Evolutionary conservation across 306 rosid species (phyloP).

Genomic region (Purshia tridentata): DNA sequence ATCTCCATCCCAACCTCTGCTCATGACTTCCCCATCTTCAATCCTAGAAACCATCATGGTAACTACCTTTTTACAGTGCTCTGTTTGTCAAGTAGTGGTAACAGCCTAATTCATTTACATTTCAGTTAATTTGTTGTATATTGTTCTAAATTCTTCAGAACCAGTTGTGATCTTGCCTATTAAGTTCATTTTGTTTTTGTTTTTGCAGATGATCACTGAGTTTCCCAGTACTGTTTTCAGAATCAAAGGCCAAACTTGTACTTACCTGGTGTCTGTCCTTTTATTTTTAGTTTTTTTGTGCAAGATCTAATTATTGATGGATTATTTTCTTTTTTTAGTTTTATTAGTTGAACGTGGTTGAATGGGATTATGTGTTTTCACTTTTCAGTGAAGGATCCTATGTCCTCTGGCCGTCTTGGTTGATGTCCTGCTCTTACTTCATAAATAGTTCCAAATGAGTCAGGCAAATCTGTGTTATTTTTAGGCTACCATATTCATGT

Average conservation of each 20-base stretch:
- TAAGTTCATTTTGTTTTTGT: conserved; percentile 21
- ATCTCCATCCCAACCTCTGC: conserved; percentile 78
- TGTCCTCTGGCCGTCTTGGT: conserved; percentile 26
- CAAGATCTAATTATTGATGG: conserved; percentile 16
- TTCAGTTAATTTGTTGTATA: background rate
- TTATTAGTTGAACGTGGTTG: conserved; percentile 19
- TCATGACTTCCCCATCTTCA: conserved; percentile 64
- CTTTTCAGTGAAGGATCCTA: conserved; percentile 58
- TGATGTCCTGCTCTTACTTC: conserved; percentile 23
- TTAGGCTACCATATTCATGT: conserved; percentile 26
- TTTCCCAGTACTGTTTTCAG: conserved; percentile 37
- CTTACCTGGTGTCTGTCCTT: conserved; percentile 29
- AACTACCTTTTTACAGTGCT: background rate
- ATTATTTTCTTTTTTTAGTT: conserved; percentile 14
- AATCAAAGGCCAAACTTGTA: conserved; percentile 48
- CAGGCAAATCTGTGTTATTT: conserved; percentile 16
- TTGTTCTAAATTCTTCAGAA: background rate
- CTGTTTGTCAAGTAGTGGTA: conserved; percentile 28
- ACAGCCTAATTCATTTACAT: background rate
- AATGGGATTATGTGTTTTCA: conserved; percentile 39
- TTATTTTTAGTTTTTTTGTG: conserved; percentile 23
- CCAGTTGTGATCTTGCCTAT: conserved; percentile 14
- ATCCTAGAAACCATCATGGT: conserved; percentile 51
- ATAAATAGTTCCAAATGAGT: conserved; percentile 27
- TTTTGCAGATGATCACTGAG: conserved; percentile 59